Base-by-base conservation (phyloP, 495 filamentous ascomycete species). In the Zalerion maritima region DNA sequence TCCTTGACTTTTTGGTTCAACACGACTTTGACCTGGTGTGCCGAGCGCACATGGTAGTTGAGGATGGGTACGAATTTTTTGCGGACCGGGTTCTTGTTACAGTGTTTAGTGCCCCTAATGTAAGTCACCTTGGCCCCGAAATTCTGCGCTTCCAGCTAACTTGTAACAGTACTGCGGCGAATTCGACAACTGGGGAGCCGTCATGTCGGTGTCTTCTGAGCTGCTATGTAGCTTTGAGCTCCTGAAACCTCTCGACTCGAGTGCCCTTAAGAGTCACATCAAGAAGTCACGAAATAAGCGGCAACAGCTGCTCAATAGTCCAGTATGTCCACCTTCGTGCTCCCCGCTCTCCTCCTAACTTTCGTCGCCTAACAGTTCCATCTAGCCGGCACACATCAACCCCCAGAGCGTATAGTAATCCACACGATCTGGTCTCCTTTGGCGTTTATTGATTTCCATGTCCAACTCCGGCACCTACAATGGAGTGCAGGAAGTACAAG, bases 1-100 rank as follows among this genome's bases (percentile, higher is more conserved):
- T 99, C 35, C 83, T 86, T 58, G 82, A 94, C 40, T 99, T 99
- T 53, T 62, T 99, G 40, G 78, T 83, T 30, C 71, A 75, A 20
- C 87, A 96, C 49, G 89, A 99, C 46, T 99, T 99, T 49, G 89
- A 99, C 54, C 56, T 99, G 20, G 86, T 99, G 18, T 96, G 91
- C 50, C 71, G 89, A 28, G 89, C 89, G 28, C 89, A 99, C 61
- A 99, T 99, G 89, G 89, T 99, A 28, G 89, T 99, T 11, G 89
- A 99, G 49, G 89, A 99, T 57, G 89, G 89, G 9, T 99, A 99
- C 57, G 89, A 99, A 43, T 99, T 99, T 54, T 99, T 94, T 48
- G 89, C 81, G 28, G 89, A 99, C 43, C 72, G 89, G 23, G 79
- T 94, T 32, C 56, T 99, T 16, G 89, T 99, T 28, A 99, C 89